These are phyloP conservation scores for Paraurostyla sp. DNA, from an alignment of 73 alveolate genomes.

Conservation along the genomic window DNA sequence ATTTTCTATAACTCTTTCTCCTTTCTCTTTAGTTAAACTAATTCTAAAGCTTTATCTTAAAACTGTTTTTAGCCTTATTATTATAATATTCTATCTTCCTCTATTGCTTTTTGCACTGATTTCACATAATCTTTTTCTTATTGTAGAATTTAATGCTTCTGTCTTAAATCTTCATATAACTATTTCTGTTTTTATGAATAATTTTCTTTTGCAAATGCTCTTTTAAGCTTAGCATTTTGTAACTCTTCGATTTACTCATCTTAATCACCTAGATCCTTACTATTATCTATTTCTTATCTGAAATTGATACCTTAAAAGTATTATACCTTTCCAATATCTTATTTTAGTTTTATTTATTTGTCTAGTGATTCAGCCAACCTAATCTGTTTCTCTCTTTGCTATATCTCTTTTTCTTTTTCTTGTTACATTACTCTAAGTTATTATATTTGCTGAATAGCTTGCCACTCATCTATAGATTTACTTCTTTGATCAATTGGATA, in stretches of 20 bases:
- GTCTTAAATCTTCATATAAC: background rate
- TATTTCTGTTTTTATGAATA: background rate
- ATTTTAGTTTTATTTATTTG: background rate
- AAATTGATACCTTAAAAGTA: background rate
- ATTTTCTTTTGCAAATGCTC: background rate
- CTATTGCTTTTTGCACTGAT: background rate
- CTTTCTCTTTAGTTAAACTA: background rate
- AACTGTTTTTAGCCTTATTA: background rate
- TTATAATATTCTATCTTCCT: background rate
- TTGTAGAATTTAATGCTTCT: background rate
- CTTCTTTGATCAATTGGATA: slow-evolving; percentile 6
- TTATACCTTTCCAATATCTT: background rate
- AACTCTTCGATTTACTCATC: background rate
- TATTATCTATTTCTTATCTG: background rate
- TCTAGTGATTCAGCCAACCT: background rate
- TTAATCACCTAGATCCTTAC: background rate
- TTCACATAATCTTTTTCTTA: background rate
- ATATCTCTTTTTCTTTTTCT: slow-evolving; percentile 10
- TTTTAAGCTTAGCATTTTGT: background rate
- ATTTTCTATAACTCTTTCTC: background rate
- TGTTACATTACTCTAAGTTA: background rate
- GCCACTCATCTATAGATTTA: slow-evolving; percentile 18
- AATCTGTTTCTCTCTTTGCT: background rate
- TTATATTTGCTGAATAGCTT: background rate
- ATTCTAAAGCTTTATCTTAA: background rate